phyloP scores from a whole-genome alignment of 306 rosid species.

The Prunus mongolica region DNA sequence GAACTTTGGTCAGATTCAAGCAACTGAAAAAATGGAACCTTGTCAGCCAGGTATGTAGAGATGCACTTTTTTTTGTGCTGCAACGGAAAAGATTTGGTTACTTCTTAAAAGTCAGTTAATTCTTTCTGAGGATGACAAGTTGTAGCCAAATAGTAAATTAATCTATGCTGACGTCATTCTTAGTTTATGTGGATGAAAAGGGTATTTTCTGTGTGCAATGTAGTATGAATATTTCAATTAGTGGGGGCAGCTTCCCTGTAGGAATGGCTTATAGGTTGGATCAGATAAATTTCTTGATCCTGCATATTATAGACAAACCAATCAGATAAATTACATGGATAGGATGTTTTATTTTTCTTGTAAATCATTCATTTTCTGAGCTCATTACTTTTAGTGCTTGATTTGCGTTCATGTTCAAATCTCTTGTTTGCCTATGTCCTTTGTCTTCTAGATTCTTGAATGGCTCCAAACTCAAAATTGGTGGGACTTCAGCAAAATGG shows the following conservation, averaged over 20 bases:
- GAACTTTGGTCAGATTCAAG: conserved; percentile 84
- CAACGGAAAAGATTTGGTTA: neutral
- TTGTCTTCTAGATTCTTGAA: conserved; percentile 67
- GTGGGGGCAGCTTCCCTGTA: no score
- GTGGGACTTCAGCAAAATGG: conserved; percentile 93
- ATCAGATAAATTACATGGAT: neutral
- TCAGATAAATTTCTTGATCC: neutral
- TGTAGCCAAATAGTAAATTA: neutral
- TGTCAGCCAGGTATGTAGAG: conserved; percentile 67
- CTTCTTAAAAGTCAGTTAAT: neutral
- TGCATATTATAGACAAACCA: neutral
- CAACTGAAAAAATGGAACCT: conserved; percentile 82
- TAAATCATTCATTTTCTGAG: neutral
- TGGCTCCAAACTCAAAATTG: conserved; percentile 82
- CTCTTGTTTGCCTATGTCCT: conserved; percentile 7
- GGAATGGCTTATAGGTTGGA: neutral
- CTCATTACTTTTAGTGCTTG: conserved; percentile 1
- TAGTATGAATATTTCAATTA: neutral
- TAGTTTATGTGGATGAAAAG: neutral
- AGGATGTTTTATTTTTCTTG: neutral
- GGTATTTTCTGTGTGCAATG: neutral
- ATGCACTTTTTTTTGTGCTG: neutral
- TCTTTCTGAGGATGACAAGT: neutral
- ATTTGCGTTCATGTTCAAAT: conserved; percentile 6
- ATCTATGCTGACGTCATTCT: neutral